Conservation (phyloP, 116 monocot species). For the Thalassia testudinum region DNA sequence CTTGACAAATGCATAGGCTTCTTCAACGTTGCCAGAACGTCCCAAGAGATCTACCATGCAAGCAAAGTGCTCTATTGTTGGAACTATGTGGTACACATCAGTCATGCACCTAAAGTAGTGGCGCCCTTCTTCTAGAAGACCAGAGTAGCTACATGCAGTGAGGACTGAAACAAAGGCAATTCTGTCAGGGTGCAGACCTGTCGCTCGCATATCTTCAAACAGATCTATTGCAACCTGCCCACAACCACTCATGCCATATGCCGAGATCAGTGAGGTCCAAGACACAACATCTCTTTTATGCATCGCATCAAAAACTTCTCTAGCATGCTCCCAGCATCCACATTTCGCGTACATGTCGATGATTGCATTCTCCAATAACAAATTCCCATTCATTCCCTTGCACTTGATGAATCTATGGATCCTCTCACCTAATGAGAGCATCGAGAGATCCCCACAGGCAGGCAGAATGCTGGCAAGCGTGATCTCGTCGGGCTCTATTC, state of each 20-base stretch:
- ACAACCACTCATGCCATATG: slow-evolving; percentile 46
- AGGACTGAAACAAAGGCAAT: slow-evolving; percentile 42
- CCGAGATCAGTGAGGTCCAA: slow-evolving; percentile 41
- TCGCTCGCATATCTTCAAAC: slow-evolving; percentile 17
- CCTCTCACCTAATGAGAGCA: slow-evolving; percentile 22
- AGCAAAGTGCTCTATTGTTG: slow-evolving; percentile 47
- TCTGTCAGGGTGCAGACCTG: slow-evolving; percentile 23
- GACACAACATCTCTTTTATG: slow-evolving; percentile 21
- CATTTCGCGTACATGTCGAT: slow-evolving; percentile 79
- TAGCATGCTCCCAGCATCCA: slow-evolving; percentile 31
- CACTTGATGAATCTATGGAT: slow-evolving; percentile 18
- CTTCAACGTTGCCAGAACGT: slow-evolving; percentile 42
- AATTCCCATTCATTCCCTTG: slow-evolving; percentile 6
- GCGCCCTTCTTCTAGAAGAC: slow-evolving; percentile 48
- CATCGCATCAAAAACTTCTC: slow-evolving; percentile 24
- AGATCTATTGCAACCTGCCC: slow-evolving; percentile 32
- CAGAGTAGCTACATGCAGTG: slow-evolving; percentile 54
- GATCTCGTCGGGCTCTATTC: slow-evolving; percentile 16
- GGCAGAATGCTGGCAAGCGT: slow-evolving; percentile 20
- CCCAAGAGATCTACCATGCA: slow-evolving; percentile 59
- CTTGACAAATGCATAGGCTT: slow-evolving; percentile 40
- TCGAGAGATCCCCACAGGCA: slow-evolving; percentile 21
- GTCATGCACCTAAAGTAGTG: slow-evolving; percentile 29
- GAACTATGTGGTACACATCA: slow-evolving; percentile 16
- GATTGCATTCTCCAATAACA: slow-evolving; percentile 30